These are phyloP conservation scores for Pythium scleroteichum DNA, from an alignment of 352 stramenopile genomes.

Conservation along the genomic window DNA sequence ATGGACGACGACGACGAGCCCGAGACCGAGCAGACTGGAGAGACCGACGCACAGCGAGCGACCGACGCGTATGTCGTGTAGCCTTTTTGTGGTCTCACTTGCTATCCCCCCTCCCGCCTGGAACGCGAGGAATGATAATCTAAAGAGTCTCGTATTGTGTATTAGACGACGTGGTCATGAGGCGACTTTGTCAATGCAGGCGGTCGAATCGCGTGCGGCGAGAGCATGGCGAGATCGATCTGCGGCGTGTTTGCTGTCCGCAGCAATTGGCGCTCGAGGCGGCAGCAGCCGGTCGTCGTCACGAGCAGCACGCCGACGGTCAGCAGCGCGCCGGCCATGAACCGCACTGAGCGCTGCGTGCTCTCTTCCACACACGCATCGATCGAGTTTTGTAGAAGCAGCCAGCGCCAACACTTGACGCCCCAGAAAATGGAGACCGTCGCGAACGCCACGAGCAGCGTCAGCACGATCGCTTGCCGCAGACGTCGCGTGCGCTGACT, in stretches of 20 bases:
- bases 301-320: constrained; percentile 38
- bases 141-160: not conserved
- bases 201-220: constrained; percentile 28
- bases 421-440: constrained; percentile 9
- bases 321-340: constrained; percentile 36
- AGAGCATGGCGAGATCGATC: constrained; percentile 42
- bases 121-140: too few relatives aligned
- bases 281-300: constrained; percentile 51
- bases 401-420: constrained; percentile 17
- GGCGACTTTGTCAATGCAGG: constrained; percentile 18
- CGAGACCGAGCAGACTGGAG: constrained; percentile 6
- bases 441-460: constrained; percentile 7
- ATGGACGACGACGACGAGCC: constrained; percentile 18
- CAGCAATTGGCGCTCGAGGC: constrained; percentile 55
- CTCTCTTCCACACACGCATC: not conserved
- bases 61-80: constrained; percentile 20
- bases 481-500: not conserved
- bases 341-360: constrained; percentile 20
- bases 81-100: too few relatives aligned
- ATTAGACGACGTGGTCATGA: not conserved
- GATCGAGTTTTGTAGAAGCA: not conserved
- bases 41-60: not conserved
- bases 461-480: constrained; percentile 4
- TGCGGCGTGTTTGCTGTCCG: constrained; percentile 24
- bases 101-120: too few relatives aligned